Conservation (phyloP, 768 basidiomycete genomes). For the Serendipita sp. region DNA sequence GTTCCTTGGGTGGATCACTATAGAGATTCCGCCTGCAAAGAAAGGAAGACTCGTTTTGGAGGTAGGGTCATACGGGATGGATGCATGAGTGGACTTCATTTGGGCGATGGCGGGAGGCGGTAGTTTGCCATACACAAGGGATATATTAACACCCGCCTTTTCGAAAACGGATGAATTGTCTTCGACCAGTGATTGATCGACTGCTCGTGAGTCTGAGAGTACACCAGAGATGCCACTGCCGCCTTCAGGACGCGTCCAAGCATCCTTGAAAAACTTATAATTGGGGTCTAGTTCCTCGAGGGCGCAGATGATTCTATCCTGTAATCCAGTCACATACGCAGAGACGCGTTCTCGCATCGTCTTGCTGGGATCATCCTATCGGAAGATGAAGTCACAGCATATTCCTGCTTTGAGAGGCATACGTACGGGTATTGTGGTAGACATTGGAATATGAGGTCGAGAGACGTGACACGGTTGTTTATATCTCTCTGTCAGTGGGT, state of each 20-base stretch:
- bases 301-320: slow-evolving; percentile 58
- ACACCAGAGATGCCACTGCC: slow-evolving; percentile 18
- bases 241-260: slow-evolving; percentile 36
- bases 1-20: slow-evolving; percentile 89
- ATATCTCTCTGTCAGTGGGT: too few relatives aligned
- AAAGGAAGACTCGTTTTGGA: slow-evolving; percentile 60
- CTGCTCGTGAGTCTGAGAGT: slow-evolving; percentile 5
- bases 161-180: slow-evolving; percentile 48
- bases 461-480: too few relatives aligned
- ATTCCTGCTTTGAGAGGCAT: too few relatives aligned
- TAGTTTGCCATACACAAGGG: slow-evolving; percentile 74
- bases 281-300: slow-evolving; percentile 67
- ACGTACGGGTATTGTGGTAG: too few relatives aligned
- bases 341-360: slow-evolving; percentile 68
- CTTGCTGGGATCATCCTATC: not conserved
- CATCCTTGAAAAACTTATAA: slow-evolving; percentile 22
- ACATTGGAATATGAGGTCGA: too few relatives aligned
- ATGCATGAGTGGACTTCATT: slow-evolving; percentile 86
- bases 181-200: slow-evolving; percentile 16
- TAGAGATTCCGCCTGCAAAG: slow-evolving; percentile 81
- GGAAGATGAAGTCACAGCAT: not conserved
- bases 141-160: slow-evolving; percentile 93
- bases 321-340: slow-evolving; percentile 57
- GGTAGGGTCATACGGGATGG: slow-evolving; percentile 44
- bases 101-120: slow-evolving; percentile 82